Conservation (phyloP, 2,329 filamentous ascomycete species). For the Cercospora sp. region DNA sequence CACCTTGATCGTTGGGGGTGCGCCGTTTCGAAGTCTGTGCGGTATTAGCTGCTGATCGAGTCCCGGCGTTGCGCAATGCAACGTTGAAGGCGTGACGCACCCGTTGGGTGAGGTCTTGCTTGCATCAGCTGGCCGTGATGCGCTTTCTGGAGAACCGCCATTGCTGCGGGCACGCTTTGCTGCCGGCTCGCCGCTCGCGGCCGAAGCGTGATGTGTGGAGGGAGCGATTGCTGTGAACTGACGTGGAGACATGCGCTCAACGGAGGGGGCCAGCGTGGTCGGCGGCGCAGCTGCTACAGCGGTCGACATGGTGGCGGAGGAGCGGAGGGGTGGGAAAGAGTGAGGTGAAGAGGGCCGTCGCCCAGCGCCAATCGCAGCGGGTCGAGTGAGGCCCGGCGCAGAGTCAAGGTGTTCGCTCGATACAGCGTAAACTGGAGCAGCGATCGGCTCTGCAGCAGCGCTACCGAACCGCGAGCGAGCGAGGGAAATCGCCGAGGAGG, state of each 20-base stretch:
- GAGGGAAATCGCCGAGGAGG: constrained; percentile 9
- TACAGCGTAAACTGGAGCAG: constrained; percentile 13
- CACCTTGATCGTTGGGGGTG: constrained; percentile 78
- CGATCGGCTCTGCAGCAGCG: constrained; percentile 19
- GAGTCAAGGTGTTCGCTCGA: neutral
- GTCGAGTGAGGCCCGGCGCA: constrained; percentile 8
- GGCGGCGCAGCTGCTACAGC: constrained; percentile 46
- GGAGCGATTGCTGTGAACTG: constrained; percentile 48
- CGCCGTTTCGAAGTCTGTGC: constrained; percentile 54
- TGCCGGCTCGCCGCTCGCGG: constrained; percentile 31
- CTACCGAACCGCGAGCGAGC: constrained; percentile 4
- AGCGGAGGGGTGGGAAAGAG: constrained; percentile 1
- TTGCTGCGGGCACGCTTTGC: constrained; percentile 38
- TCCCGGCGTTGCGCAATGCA: constrained; percentile 24
- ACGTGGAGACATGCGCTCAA: constrained; percentile 43
- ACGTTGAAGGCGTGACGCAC: constrained; percentile 36
- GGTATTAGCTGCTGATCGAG: constrained; percentile 28
- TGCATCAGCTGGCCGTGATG: constrained; percentile 30
- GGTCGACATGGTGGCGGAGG: constrained; percentile 46
- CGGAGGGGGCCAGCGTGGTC: constrained; percentile 39
- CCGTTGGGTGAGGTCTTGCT: constrained; percentile 57
- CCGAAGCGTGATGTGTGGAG: constrained; percentile 29
- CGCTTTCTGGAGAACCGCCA: constrained; percentile 36
- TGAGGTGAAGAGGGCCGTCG: constrained; percentile 11
- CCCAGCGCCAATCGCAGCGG: neutral